A percentile compares a stretch with the other conserved stretches of the same genome.
Evolutionary conservation across 768 basidiomycete genomes (phyloP).

Genomic region (Nevesoporus exiguus): DNA sequence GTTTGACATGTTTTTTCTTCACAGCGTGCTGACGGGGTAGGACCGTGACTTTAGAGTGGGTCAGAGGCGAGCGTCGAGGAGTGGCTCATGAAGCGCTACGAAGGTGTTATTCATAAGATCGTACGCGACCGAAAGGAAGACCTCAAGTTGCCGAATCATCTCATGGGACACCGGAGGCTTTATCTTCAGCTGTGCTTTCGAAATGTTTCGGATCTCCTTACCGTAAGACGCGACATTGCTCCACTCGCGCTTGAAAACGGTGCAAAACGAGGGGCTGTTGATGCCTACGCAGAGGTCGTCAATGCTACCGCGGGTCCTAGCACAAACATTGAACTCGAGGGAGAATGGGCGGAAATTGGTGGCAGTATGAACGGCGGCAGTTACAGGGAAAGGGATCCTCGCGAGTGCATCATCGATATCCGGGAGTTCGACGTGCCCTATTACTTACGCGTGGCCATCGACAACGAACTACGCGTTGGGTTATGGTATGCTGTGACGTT

Average conservation of each 20-base stretch:
- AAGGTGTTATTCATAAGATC: constrained; percentile 79
- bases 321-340: constrained; percentile 68
- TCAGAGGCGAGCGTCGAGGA: constrained; percentile 91
- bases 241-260: constrained; percentile 89
- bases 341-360: constrained; percentile 52
- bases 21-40: constrained; percentile 1
- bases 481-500: constrained; percentile 95
- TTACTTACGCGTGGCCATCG: constrained; percentile 98
- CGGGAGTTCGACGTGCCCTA: constrained; percentile 97
- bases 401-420: constrained; percentile 89
- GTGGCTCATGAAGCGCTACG: constrained; percentile 91
- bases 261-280: constrained; percentile 90
- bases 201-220: constrained; percentile 89
- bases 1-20: constrained; percentile 16
- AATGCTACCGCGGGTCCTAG: constrained; percentile 66
- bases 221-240: constrained; percentile 82
- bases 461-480: constrained; percentile 95
- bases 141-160: constrained; percentile 91
- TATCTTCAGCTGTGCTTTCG: constrained; percentile 88
- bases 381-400: constrained; percentile 71
- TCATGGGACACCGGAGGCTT: constrained; percentile 89
- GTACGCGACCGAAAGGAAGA: constrained; percentile 88
- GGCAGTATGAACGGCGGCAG: constrained; percentile 37
- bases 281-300: constrained; percentile 96
- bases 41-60: constrained; percentile 51